phyloP scores from a whole-genome alignment of 192 early-diverging fungal genomes.

The Powellomyces hirtus region DNA sequence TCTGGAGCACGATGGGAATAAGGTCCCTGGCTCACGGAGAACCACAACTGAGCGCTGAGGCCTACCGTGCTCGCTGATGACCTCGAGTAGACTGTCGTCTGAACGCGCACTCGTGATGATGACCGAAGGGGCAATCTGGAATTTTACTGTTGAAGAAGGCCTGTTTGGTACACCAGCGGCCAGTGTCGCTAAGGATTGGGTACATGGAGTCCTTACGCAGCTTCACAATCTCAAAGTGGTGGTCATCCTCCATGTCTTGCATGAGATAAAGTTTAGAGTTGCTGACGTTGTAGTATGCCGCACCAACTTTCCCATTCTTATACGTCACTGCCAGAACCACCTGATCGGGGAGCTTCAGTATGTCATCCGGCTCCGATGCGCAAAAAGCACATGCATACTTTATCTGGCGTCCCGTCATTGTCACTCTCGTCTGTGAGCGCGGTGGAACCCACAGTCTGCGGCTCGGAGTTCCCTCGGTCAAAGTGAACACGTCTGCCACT shows the following conservation, averaged over 20 bases:
- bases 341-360: background rate
- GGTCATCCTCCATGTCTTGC: slow-evolving; percentile 38
- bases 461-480: background rate
- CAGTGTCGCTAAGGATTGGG: background rate
- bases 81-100: slow-evolving; percentile 31
- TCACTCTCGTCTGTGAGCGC: background rate
- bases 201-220: too few relatives aligned
- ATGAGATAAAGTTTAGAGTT: slow-evolving; percentile 30
- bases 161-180: background rate
- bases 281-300: slow-evolving; percentile 33
- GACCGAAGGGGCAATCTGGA: slow-evolving; percentile 31
- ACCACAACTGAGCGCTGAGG: too few relatives aligned
- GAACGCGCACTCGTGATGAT: slow-evolving; percentile 26
- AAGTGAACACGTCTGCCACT: background rate
- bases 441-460: background rate
- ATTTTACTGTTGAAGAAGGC: slow-evolving; percentile 17
- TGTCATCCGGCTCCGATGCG: background rate
- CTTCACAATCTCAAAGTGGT: slow-evolving; percentile 26
- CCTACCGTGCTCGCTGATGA: slow-evolving; percentile 21
- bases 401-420: background rate
- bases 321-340: slow-evolving; percentile 13
- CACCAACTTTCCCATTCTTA: slow-evolving; percentile 26
- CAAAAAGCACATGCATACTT: background rate
- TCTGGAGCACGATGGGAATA: background rate
- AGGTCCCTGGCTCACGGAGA: too few relatives aligned